Conservation (phyloP, 352 stramenopile species). For the Phytophthora tubulina region DNA sequence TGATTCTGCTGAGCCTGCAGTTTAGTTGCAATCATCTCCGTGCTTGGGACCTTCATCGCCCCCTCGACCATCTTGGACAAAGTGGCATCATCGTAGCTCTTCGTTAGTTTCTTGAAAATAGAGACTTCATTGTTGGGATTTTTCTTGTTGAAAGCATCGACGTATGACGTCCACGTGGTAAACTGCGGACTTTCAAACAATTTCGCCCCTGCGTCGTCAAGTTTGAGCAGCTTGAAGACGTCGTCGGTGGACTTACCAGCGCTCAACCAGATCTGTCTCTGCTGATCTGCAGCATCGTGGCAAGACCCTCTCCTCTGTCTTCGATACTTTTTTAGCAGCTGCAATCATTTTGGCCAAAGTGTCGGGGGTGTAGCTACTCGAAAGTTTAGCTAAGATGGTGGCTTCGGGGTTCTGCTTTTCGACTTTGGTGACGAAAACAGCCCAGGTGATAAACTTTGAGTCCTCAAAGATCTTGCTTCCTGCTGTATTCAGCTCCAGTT, state of each 20-base stretch:
- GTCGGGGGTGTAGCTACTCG: neutral
- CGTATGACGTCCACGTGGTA: slow-evolving; percentile 1
- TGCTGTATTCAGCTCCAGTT: neutral
- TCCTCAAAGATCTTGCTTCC: slow-evolving; percentile 3
- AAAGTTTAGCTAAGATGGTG: neutral
- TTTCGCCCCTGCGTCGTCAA: neutral
- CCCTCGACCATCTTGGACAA: slow-evolving; percentile 14
- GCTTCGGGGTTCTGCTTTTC: slow-evolving; percentile 1
- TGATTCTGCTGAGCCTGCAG: slow-evolving; percentile 8
- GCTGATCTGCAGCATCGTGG: neutral
- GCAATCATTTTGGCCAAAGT: slow-evolving; percentile 6
- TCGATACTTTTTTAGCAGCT: neutral
- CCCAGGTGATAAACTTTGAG: slow-evolving; percentile 3
- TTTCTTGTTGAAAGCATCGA: neutral
- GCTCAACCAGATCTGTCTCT: slow-evolving; percentile 3
- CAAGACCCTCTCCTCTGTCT: slow-evolving; percentile 5
- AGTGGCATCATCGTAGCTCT: neutral
- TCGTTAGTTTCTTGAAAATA: slow-evolving; percentile 9
- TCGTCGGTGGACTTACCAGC: neutral
- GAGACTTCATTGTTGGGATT: neutral
- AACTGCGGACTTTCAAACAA: neutral
- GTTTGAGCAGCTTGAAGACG: slow-evolving; percentile 7
- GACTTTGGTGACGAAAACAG: slow-evolving; percentile 2
- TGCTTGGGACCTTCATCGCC: slow-evolving; percentile 3
- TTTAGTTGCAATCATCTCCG: neutral